Conservation (phyloP, 352 stramenopile genomes). For the Phytopythium delawarense region DNA sequence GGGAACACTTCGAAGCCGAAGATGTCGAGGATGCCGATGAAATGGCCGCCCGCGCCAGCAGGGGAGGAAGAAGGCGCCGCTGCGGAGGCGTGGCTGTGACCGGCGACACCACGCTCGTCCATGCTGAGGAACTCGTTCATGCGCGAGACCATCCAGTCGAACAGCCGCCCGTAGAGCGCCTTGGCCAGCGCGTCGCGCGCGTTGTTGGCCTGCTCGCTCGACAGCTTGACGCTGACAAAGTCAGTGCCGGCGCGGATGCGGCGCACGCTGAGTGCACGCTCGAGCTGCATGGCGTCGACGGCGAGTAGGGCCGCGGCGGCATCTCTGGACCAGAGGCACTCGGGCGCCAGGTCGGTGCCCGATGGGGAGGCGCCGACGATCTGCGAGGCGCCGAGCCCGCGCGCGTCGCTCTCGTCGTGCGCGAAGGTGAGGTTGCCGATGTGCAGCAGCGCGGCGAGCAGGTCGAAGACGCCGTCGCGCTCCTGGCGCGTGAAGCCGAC, state of each 20-base stretch:
- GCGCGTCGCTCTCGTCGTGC: slow-evolving; percentile 65
- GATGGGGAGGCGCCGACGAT: slow-evolving; percentile 18
- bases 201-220: slow-evolving; percentile 76
- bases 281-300: slow-evolving; percentile 67
- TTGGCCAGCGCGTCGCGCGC: slow-evolving; percentile 79
- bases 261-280: slow-evolving; percentile 68
- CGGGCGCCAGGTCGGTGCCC: slow-evolving; percentile 43
- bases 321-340: slow-evolving; percentile 67
- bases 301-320: slow-evolving; percentile 65
- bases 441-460: slow-evolving; percentile 83
- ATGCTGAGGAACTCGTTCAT: slow-evolving; percentile 85
- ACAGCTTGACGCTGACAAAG: slow-evolving; percentile 84
- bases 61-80: neutral
- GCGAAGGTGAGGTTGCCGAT: slow-evolving; percentile 88
- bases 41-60: slow-evolving; percentile 35
- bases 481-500: slow-evolving; percentile 80
- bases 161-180: slow-evolving; percentile 85
- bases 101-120: slow-evolving; percentile 35
- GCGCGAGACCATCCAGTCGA: slow-evolving; percentile 88
- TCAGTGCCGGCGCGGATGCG: slow-evolving; percentile 80
- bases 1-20: slow-evolving; percentile 93
- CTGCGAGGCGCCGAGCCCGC: slow-evolving; percentile 29
- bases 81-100: slow-evolving; percentile 17
- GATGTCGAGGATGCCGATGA: slow-evolving; percentile 91
- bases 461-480: slow-evolving; percentile 75